Conservation (phyloP, 768 basidiomycete species). For the Mycena epipterygia region DNA sequence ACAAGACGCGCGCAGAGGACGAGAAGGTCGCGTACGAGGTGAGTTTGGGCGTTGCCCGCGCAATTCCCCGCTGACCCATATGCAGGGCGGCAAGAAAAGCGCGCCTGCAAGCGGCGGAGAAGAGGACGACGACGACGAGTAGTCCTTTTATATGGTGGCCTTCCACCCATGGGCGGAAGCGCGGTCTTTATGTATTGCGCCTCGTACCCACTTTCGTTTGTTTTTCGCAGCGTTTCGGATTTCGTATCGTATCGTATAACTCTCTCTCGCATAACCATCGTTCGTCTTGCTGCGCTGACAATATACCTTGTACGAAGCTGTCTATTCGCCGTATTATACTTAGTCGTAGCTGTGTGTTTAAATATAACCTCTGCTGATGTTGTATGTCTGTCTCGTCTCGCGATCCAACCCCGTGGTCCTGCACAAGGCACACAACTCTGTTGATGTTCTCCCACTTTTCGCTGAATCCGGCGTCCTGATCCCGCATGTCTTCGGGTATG, state of each 20-base stretch:
- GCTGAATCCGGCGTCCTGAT: no score
- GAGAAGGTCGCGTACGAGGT: slow-evolving; percentile 75
- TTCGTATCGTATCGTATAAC: neutral
- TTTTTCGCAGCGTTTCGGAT: neutral
- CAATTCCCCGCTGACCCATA: neutral
- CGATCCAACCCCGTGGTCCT: neutral
- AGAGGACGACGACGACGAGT: slow-evolving; percentile 53
- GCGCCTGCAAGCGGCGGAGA: slow-evolving; percentile 46
- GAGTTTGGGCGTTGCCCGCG: slow-evolving; percentile 25
- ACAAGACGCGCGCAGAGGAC: slow-evolving; percentile 89
- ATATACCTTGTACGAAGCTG: slow-evolving; percentile 17
- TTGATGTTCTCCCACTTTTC: neutral
- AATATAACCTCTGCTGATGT: slow-evolving; percentile 31
- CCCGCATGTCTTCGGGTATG: no score
- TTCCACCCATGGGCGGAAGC: neutral
- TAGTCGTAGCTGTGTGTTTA: slow-evolving; percentile 16
- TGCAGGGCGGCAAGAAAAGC: slow-evolving; percentile 42
- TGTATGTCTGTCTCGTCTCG: neutral
- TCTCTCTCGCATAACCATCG: neutral
- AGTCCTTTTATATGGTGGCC: slow-evolving; percentile 2
- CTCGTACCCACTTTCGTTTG: neutral
- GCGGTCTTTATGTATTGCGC: slow-evolving; percentile 26
- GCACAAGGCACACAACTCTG: neutral
- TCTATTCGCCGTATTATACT: slow-evolving; percentile 25
- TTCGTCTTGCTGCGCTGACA: neutral